phyloP scores from a whole-genome alignment of 805 yeast species.

The Teunomyces kruisii region DNA sequence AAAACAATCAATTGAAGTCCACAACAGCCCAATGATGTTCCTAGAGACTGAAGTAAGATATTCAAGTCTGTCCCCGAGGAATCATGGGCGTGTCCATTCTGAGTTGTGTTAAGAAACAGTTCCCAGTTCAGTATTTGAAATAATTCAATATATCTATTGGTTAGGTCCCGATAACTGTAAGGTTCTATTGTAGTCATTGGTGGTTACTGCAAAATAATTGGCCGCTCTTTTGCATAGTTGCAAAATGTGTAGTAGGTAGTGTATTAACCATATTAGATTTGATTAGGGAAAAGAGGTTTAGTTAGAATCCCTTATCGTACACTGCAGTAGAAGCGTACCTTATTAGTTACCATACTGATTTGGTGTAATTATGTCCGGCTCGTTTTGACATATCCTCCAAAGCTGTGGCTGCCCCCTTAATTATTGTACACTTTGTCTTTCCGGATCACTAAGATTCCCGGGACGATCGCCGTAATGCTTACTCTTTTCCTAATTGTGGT shows the following conservation, averaged over 20 bases:
- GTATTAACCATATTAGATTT: neutral
- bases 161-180: slow-evolving; percentile 24
- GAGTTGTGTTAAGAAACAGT: slow-evolving; percentile 50
- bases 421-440: too few species aligned
- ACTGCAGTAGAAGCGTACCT: too few species aligned
- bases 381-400: too few species aligned
- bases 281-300: too few species aligned
- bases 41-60: slow-evolving; percentile 55
- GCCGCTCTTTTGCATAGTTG: slow-evolving; percentile 1
- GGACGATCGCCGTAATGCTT: too few species aligned
- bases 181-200: slow-evolving; percentile 10
- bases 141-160: slow-evolving; percentile 27
- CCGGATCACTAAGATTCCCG: too few species aligned
- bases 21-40: slow-evolving; percentile 55
- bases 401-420: too few species aligned
- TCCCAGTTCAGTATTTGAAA: slow-evolving; percentile 29
- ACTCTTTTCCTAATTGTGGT: too few species aligned
- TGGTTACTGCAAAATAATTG: slow-evolving; percentile 5
- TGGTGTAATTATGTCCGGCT: too few species aligned
- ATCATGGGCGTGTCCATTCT: slow-evolving; percentile 58
- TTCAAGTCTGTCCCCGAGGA: slow-evolving; percentile 59
- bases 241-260: neutral
- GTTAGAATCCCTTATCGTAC: too few species aligned
- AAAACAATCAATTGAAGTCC: slow-evolving; percentile 48
- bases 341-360: too few species aligned